phyloP scores from a whole-genome alignment of 23 red algal species.

The Gracilariopsis chorda region DNA sequence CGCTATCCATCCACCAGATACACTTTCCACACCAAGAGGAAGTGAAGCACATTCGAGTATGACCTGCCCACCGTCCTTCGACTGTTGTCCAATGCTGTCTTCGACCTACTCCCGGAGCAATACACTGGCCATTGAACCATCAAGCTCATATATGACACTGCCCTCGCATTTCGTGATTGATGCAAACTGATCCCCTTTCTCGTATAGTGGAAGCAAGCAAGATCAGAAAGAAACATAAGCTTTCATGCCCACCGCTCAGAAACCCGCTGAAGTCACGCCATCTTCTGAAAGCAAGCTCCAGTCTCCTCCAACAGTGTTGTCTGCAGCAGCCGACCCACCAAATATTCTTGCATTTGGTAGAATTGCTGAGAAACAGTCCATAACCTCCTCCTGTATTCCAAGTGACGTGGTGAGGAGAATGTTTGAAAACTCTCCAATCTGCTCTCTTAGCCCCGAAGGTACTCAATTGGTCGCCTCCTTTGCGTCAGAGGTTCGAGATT shows the following conservation, averaged over 20 bases:
- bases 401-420: slow-evolving; percentile 19
- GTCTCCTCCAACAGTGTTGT: slow-evolving; percentile 19
- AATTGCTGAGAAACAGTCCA: background rate
- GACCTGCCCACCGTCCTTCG: slow-evolving; percentile 1
- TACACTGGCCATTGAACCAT: background rate
- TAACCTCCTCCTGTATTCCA: slow-evolving; percentile 40
- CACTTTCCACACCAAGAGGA: slow-evolving; percentile 13
- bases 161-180: slow-evolving; percentile 7
- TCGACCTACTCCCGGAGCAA: slow-evolving; percentile 53
- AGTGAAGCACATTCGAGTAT: slow-evolving; percentile 37
- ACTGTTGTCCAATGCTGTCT: slow-evolving; percentile 2
- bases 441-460: background rate
- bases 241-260: slow-evolving; percentile 16
- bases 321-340: slow-evolving; percentile 47
- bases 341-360: slow-evolving; percentile 3
- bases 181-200: background rate
- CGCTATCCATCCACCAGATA: slow-evolving; percentile 15
- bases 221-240: slow-evolving; percentile 11
- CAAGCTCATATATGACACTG: slow-evolving; percentile 11
- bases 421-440: background rate
- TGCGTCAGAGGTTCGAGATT: background rate
- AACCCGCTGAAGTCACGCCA: background rate
- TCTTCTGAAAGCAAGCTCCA: slow-evolving; percentile 13
- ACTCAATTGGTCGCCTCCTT: background rate
- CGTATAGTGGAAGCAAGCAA: slow-evolving; percentile 20